These are phyloP conservation scores for Chenopodium formosanum DNA, from an alignment of 148 eudicot species.

Conservation along the genomic window DNA sequence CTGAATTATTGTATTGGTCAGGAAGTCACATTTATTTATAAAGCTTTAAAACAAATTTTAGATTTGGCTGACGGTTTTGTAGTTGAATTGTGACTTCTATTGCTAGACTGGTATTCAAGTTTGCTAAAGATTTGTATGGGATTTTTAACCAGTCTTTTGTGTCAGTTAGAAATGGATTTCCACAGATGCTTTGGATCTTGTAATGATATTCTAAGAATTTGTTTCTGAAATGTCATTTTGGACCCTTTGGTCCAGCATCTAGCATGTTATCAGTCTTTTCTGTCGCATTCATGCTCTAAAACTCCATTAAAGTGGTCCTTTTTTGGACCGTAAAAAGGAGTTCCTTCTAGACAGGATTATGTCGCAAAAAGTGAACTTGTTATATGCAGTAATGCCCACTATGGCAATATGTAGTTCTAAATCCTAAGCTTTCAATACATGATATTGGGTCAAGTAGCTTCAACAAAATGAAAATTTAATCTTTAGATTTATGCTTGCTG, in stretches of 20 bases:
- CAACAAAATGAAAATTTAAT: no score
- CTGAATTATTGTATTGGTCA: background rate
- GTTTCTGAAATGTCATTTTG: background rate
- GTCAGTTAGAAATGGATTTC: background rate
- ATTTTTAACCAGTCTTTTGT: background rate
- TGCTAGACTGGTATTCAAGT: background rate
- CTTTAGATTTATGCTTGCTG: no score
- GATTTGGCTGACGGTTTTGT: background rate
- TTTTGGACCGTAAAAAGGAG: no score
- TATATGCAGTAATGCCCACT: no score
- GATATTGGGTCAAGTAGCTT: no score
- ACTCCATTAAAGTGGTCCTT: no score
- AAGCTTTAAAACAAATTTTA: background rate
- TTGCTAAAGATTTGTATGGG: background rate
- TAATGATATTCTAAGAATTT: background rate
- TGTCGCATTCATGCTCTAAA: no score
- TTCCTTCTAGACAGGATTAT: no score
- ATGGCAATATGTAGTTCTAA: no score
- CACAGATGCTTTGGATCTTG: background rate
- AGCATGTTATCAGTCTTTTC: no score
- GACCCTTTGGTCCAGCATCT: background rate
- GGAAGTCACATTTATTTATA: background rate
- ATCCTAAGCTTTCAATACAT: no score
- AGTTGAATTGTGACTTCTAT: background rate
- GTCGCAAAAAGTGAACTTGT: no score